Conservation (phyloP, 257 asterid genomes). For the Scutellaria barbata region DNA sequence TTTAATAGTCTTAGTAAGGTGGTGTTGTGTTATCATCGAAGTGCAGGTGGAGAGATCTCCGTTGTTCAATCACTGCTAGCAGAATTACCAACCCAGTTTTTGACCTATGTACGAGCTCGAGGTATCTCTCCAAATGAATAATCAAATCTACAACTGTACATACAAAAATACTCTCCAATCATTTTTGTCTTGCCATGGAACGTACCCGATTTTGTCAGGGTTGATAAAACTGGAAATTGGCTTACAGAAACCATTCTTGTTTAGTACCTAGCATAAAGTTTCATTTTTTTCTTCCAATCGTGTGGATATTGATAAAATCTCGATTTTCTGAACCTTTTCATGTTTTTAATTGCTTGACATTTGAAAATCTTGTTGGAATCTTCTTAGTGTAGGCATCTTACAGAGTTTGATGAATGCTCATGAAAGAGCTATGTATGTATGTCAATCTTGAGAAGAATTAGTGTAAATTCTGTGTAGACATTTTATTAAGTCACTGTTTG, state of each 20-base stretch:
- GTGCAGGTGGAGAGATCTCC: slow-evolving; percentile 75
- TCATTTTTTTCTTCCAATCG: slow-evolving; percentile 18
- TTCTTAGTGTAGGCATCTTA: background rate
- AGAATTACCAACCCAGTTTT: slow-evolving; percentile 91
- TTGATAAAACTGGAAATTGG: slow-evolving; percentile 38
- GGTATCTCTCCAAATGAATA: slow-evolving; percentile 63
- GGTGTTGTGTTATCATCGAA: slow-evolving; percentile 8
- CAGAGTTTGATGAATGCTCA: slow-evolving; percentile 9
- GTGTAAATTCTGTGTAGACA: slow-evolving; percentile 3
- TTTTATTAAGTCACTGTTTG: too few species aligned
- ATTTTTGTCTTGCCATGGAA: slow-evolving; percentile 37
- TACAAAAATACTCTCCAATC: slow-evolving; percentile 48
- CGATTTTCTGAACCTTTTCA: slow-evolving; percentile 24
- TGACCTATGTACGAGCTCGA: slow-evolving; percentile 75
- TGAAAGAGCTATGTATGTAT: background rate
- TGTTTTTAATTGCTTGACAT: slow-evolving; percentile 29
- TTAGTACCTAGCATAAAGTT: slow-evolving; percentile 33
- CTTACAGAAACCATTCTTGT: slow-evolving; percentile 36
- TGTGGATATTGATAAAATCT: slow-evolving; percentile 6
- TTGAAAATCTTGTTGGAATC: background rate
- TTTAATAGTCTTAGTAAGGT: background rate
- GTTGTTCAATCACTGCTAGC: slow-evolving; percentile 89
- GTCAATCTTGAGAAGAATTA: background rate
- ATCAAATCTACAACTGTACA: slow-evolving; percentile 50
- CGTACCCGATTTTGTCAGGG: slow-evolving; percentile 35